Percentiles rank a stretch among this genome's conserved stretches.
These are phyloP conservation scores for Paxillus ammoniavirescens DNA, from an alignment of 768 basidiomycete genomes.

Conservation along the genomic window DNA sequence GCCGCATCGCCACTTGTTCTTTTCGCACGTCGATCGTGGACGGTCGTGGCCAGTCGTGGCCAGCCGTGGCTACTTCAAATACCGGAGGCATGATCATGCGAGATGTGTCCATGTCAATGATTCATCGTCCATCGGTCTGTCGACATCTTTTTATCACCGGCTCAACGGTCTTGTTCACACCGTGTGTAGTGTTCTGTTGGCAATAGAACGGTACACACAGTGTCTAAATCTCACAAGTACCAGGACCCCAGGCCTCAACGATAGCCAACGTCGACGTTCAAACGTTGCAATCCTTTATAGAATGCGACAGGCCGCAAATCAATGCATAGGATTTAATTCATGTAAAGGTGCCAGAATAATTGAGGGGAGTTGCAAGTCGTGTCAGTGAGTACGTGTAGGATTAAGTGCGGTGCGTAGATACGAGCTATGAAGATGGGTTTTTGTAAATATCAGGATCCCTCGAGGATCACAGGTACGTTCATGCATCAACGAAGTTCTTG, in stretches of 20 bases:
- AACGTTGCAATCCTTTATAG: too few relatives aligned
- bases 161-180: too few relatives aligned
- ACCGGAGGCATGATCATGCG: too few relatives aligned
- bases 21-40: background rate
- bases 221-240: too few relatives aligned
- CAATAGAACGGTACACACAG: too few relatives aligned
- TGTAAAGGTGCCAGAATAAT: background rate
- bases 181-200: too few relatives aligned
- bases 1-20: background rate
- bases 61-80: too few relatives aligned
- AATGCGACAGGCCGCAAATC: background rate
- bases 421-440: background rate
- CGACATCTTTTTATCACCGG: background rate
- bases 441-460: background rate
- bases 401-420: constrained; percentile 6
- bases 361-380: constrained; percentile 25
- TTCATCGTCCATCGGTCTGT: background rate
- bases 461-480: constrained; percentile 7
- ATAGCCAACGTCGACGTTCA: too few relatives aligned
- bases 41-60: background rate
- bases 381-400: constrained; percentile 8
- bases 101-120: too few relatives aligned
- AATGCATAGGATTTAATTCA: background rate
- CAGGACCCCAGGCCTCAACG: too few relatives aligned
- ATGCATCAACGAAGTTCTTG: constrained; percentile 76